phyloP scores from a whole-genome alignment of 1,139 yeast genomes.

The Hyphopichia wangnamkhiaoensis region DNA sequence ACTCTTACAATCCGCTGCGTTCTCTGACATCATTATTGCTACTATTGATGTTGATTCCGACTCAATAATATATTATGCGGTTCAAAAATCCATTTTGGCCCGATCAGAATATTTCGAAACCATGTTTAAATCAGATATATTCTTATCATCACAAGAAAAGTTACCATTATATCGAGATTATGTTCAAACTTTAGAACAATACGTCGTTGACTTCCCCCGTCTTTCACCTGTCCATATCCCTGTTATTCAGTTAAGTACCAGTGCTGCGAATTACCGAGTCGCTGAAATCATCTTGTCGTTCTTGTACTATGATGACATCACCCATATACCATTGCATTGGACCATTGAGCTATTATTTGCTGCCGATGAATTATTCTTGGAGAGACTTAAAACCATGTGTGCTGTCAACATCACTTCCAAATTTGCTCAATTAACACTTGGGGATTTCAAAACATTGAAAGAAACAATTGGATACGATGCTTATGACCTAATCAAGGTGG shows the following conservation, averaged over 20 bases:
- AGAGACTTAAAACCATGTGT: constrained; percentile 64
- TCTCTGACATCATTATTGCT: constrained; percentile 53
- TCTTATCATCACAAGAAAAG: constrained; percentile 19
- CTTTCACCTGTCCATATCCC: constrained; percentile 27
- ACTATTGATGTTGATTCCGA: constrained; percentile 32
- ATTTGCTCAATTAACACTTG: constrained; percentile 21
- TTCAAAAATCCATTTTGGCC: constrained; percentile 59
- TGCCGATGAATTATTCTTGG: constrained; percentile 65
- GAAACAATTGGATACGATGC: constrained; percentile 35
- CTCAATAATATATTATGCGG: constrained; percentile 51
- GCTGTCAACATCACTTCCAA: constrained; percentile 57
- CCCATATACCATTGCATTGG: constrained; percentile 45
- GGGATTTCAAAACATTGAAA: constrained; percentile 21
- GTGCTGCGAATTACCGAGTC: constrained; percentile 31
- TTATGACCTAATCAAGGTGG: constrained; percentile 59
- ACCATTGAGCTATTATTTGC: constrained; percentile 58
- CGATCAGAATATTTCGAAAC: constrained; percentile 67
- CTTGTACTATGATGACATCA: constrained; percentile 61
- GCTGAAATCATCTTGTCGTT: constrained; percentile 58
- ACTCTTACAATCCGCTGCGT: constrained; percentile 25
- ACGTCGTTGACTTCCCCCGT: constrained; percentile 23
- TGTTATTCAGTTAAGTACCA: constrained; percentile 28
- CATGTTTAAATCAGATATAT: constrained; percentile 57
- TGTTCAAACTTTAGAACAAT: constrained; percentile 5
- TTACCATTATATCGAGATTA: constrained; percentile 16